A percentile compares a stretch with the other conserved stretches of the same genome.
Evolutionary conservation across 176 grass and related monocot genomes (phyloP).

Genomic region (Chloris gayana): DNA sequence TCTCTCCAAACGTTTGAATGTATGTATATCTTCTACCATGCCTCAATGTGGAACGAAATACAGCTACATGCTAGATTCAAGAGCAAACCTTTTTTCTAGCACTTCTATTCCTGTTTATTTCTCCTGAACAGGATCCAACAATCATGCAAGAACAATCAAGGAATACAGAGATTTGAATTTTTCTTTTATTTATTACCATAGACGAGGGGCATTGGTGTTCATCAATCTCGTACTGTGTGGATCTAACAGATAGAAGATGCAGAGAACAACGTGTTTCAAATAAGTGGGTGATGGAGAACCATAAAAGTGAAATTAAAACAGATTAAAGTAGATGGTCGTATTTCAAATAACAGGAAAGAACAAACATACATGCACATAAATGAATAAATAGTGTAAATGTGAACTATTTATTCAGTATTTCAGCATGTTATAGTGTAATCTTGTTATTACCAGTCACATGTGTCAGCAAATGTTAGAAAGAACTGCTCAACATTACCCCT

Average conservation of each 20-base stretch:
- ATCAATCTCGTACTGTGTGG: not conserved
- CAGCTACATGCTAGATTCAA: conserved; percentile 22
- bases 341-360: not conserved
- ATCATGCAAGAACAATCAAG: conserved; percentile 4
- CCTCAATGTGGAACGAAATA: conserved; percentile 44
- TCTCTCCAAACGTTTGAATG: conserved; percentile 37
- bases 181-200: not conserved
- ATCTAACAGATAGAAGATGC: not conserved
- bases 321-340: not conserved
- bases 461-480: not conserved
- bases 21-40: conserved; percentile 44
- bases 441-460: not conserved
- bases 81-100: conserved; percentile 3
- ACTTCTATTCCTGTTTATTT: not conserved
- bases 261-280: conserved; percentile 3
- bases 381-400: not conserved
- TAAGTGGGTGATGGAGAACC: not conserved
- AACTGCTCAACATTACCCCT: not conserved
- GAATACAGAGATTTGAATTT: not conserved
- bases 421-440: not conserved
- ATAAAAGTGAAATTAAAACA: conserved; percentile 2
- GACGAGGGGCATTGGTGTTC: not conserved
- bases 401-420: not conserved
- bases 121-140: conserved; percentile 6
- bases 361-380: not conserved